These are phyloP conservation scores for Cytospora mali DNA, from an alignment of 2,329 filamentous ascomycete species.

Conservation along the genomic window DNA sequence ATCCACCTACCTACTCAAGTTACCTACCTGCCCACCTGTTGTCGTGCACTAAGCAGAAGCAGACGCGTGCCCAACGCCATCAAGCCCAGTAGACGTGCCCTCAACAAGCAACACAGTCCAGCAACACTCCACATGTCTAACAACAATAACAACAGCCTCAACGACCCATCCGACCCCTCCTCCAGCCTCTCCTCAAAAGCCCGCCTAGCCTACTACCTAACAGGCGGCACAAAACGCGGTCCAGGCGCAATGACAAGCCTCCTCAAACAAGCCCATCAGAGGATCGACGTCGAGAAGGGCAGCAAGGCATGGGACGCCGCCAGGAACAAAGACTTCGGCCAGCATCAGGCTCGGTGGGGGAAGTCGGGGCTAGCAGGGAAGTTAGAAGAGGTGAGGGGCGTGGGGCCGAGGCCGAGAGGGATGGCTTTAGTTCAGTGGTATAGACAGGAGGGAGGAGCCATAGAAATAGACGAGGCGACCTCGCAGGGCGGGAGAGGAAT, in stretches of 20 bases:
- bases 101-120: background rate
- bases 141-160: background rate
- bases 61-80: background rate
- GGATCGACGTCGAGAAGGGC: conserved; percentile 13
- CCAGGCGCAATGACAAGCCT: conserved; percentile 18
- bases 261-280: conserved; percentile 11
- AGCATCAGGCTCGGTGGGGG: conserved; percentile 6
- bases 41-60: background rate
- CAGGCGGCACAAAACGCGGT: conserved; percentile 17
- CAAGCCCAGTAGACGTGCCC: background rate
- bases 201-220: conserved; percentile 23
- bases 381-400: background rate
- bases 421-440: conserved; percentile 13
- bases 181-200: conserved; percentile 18
- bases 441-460: background rate
- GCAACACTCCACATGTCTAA: background rate
- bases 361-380: conserved; percentile 1
- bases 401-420: conserved; percentile 16
- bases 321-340: conserved; percentile 1
- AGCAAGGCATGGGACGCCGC: conserved; percentile 35
- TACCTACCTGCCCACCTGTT: background rate
- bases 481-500: background rate
- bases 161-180: conserved; percentile 5
- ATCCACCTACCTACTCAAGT: too few species aligned
- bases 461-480: background rate